Evolutionary conservation across 345 rosid genomes (phyloP).

Genomic region (Aquilaria malaccensis): DNA sequence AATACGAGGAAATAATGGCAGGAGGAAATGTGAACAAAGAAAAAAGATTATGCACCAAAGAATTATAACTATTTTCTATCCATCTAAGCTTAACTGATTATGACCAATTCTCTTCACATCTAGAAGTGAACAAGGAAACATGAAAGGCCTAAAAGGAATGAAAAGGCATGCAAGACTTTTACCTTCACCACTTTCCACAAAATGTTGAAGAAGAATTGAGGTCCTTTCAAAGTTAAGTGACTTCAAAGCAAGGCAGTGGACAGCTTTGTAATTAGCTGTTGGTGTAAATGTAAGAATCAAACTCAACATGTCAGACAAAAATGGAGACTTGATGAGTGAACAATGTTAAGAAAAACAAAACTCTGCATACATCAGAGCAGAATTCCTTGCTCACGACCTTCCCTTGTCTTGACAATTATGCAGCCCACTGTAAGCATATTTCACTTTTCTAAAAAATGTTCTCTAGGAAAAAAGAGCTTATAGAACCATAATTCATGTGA

Average conservation of each 20-base stretch:
- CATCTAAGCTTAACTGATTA: not conserved
- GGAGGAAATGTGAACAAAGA: not conserved
- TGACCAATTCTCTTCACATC: not conserved
- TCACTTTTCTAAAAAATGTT: too few species aligned
- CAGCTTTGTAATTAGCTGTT: conserved; percentile 91
- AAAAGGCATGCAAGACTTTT: conserved; percentile 8
- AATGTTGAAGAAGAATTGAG: conserved; percentile 61
- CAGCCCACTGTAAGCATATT: too few species aligned
- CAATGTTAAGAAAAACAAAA: too few species aligned
- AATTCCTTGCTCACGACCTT: too few species aligned
- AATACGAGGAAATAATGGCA: conserved; percentile 2
- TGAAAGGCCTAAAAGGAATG: conserved; percentile 4
- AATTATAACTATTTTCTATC: not conserved
- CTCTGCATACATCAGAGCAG: too few species aligned
- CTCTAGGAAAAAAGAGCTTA: too few species aligned
- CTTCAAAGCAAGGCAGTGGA: conserved; percentile 70
- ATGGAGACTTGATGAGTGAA: not conserved
- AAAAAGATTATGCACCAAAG: conserved; percentile 1
- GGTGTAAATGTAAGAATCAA: too few species aligned
- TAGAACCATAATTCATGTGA: too few species aligned
- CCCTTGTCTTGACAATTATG: too few species aligned
- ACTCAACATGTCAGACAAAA: too few species aligned
- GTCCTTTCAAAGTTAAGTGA: conserved; percentile 74
- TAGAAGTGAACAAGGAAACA: not conserved
- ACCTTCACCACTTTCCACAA: conserved; percentile 72